A percentile compares a stretch with the other conserved stretches of the same genome.
phyloP scores from a whole-genome alignment of 192 early-diverging fungal genomes.

The Coemansia sp. region DNA sequence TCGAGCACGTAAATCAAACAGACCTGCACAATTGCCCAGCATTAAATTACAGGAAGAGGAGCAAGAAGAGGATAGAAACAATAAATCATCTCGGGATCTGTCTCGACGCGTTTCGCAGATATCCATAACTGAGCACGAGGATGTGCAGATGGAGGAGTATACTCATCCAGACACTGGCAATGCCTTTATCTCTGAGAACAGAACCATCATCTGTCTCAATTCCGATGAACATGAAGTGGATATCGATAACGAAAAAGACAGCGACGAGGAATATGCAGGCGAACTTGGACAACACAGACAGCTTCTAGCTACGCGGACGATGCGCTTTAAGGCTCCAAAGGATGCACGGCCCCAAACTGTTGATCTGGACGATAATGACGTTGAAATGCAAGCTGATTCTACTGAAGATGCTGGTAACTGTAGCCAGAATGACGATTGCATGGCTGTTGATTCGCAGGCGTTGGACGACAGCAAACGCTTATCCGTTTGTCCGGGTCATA shows the following conservation, averaged over 20 bases:
- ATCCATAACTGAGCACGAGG: neutral
- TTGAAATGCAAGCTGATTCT: neutral
- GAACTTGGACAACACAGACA: slow-evolving; percentile 11
- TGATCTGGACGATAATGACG: slow-evolving; percentile 38
- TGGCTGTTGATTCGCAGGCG: neutral
- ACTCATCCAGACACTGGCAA: neutral
- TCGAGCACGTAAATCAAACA: neutral
- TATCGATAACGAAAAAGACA: slow-evolving; percentile 3
- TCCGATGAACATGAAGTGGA: neutral
- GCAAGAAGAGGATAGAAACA: neutral
- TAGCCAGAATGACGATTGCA: neutral
- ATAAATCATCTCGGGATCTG: neutral
- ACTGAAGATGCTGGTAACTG: neutral
- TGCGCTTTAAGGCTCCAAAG: slow-evolving; percentile 48
- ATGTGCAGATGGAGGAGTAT: neutral
- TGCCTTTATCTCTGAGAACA: neutral
- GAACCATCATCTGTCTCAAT: neutral
- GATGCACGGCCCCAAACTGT: slow-evolving; percentile 44
- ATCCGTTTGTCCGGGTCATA: neutral
- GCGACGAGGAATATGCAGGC: slow-evolving; percentile 10
- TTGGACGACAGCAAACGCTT: neutral
- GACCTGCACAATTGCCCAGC: neutral
- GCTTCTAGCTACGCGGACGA: slow-evolving; percentile 34
- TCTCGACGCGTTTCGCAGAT: neutral
- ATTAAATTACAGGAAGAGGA: neutral